Base-by-base conservation (phyloP, 805 yeast species). In the Cyberlindnera mrakii region DNA sequence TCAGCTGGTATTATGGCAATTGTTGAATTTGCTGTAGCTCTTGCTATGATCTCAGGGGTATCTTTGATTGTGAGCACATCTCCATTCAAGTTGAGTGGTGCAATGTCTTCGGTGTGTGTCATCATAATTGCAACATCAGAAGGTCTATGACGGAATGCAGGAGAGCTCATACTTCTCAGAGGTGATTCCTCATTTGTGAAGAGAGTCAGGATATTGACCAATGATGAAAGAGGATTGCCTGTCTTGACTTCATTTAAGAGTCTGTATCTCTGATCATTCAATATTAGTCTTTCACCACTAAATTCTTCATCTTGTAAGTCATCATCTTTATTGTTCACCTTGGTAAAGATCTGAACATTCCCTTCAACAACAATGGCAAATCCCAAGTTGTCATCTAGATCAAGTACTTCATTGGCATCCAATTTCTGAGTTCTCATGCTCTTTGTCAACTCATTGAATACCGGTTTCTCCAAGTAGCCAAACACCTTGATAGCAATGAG, bases 351-450 rank as follows among this genome's bases (percentile, higher is more conserved):
- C 56, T 86, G 89, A 39, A 91, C 77, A 11, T 80, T 74, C 1
- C 99, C 99, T 53, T 90, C 97, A 1, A 90, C 95, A 18, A 91
- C 96, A 35, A 93, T 85, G 31, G 93, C 80, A 55, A 93, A 90
- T 1, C 98, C 98, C 6, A 83, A 67, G 6, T 80, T 75, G 40
- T 83, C 86, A 47, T 85, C 87, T 33, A 91, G 63, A 39, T 79
- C 72, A 30, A 93, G 65, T 9, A 84, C 72, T 58, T 91, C 98
- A 31, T 87, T 91, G 5, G 77, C 74, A 23, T 80, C 80, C 32
- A 91, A 60, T 47, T 85, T 83, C 57, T 87, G 88, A 1, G 98
- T 91, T 42, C 86, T 86, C 87, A 91, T 88, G 47, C 84, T 84
- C 57, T 85, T 82, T 3, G 98, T 90, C 53, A 91, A 72, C 55